These are phyloP conservation scores for Phaffia tasmanica DNA, from an alignment of 768 basidiomycete species.

Conservation along the genomic window DNA sequence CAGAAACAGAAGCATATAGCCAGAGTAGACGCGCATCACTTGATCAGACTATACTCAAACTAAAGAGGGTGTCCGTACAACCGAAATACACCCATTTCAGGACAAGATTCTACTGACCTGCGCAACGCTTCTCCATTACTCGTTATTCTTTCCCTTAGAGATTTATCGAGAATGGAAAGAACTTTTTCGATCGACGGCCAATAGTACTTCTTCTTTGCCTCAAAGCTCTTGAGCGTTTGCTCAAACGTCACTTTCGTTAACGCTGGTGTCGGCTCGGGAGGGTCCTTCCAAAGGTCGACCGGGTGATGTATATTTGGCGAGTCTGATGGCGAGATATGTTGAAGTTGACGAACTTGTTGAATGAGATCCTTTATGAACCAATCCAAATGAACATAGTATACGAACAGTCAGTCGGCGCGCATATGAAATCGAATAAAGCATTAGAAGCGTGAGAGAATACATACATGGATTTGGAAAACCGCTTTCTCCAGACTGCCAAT, in stretches of 20 bases:
- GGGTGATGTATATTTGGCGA: not conserved
- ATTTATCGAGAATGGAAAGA: slow-evolving; percentile 84
- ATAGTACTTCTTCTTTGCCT: slow-evolving; percentile 50
- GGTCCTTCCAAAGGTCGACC: slow-evolving; percentile 41
- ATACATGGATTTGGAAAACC: slow-evolving; percentile 74
- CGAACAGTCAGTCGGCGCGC: too few species aligned
- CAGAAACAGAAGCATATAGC: not conserved
- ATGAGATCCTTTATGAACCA: slow-evolving; percentile 27
- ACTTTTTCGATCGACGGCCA: slow-evolving; percentile 88
- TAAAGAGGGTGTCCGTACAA: too few species aligned
- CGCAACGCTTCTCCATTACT: slow-evolving; percentile 93
- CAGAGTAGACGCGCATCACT: too few species aligned
- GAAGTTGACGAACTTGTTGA: slow-evolving; percentile 27
- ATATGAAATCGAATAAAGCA: too few species aligned
- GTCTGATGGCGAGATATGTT: slow-evolving; percentile 8
- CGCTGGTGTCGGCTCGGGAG: slow-evolving; percentile 41
- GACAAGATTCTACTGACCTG: slow-evolving; percentile 37
- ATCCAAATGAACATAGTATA: not conserved
- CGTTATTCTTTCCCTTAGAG: slow-evolving; percentile 80
- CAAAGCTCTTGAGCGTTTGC: slow-evolving; percentile 42
- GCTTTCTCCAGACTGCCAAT: slow-evolving; percentile 93
- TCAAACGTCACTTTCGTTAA: slow-evolving; percentile 53
- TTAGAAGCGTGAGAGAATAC: slow-evolving; percentile 30
- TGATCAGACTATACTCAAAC: too few species aligned
- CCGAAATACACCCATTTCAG: not conserved